Base-by-base conservation (phyloP, 345 rosid genomes). In the Gynandropsis gynandra region DNA sequence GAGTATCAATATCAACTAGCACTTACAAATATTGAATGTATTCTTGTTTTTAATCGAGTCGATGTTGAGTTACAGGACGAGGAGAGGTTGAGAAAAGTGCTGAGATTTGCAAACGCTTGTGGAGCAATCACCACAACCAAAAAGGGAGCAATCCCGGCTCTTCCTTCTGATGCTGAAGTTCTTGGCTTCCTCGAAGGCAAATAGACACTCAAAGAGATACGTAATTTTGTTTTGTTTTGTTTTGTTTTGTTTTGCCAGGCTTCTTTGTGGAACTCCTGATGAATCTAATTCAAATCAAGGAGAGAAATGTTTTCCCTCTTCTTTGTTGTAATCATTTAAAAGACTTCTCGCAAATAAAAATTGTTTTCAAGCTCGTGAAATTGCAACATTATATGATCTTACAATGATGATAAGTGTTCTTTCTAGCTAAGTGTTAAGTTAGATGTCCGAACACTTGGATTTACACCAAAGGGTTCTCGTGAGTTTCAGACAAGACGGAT, bases 71-170 rank as follows among this genome's bases (percentile, higher is more conserved):
- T 1, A 39, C 20, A 90, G 96, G 78, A 83, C 1, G 99, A 92
- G 57, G 53, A 63, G 35, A 80, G 73, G 49, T 42, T 92, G 82
- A 82, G 79, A 54, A 81, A 88, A 51, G 72, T 70, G 17, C 72
- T 88, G n/a, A 78, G 53, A 60, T 92, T 75, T 34, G 90, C 97
- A 12, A 85, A 79, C 55, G 99, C 94, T 0, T 85, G 94, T 41
- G 99, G 97, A 68, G 99, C 99, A 54, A 85, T 92, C 57, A 92
- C 99, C 1, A 92, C 99, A 0, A 88, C 89, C 57, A 82, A 85
- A 46, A 88, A 88, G 56, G 99, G 99, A 47, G 99, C 99, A 27
- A 88, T 92, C 49, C 97, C 94, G 8, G 95, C 97, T 49, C 95
- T 92, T 24, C 99, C 97, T 1, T 40, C 73, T 0, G 56, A 68